These are phyloP conservation scores for Stephanocyclus meneghinianus DNA, from an alignment of 352 stramenopile species.

Conservation along the genomic window DNA sequence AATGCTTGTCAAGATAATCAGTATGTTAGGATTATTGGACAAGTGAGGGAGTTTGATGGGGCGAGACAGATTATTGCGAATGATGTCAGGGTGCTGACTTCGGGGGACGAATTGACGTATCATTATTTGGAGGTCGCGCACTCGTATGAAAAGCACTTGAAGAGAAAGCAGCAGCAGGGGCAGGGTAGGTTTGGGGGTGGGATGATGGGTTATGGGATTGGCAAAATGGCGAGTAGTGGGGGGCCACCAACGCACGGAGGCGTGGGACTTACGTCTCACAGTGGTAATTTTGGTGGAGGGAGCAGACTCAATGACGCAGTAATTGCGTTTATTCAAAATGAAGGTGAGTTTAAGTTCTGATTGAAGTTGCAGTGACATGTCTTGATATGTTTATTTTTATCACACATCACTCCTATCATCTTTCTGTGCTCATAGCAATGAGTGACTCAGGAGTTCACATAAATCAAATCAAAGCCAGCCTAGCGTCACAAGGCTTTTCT, in stretches of 20 bases:
- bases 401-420: not conserved
- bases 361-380: not conserved
- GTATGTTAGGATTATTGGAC: slow-evolving; percentile 90
- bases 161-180: slow-evolving; percentile 12
- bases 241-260: slow-evolving; percentile 4
- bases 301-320: slow-evolving; percentile 24
- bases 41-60: slow-evolving; percentile 89
- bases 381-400: not conserved
- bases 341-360: slow-evolving; percentile 22
- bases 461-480: slow-evolving; percentile 7
- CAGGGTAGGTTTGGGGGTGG: slow-evolving; percentile 9
- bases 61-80: slow-evolving; percentile 88
- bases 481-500: slow-evolving; percentile 32
- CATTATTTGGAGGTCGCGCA: slow-evolving; percentile 94
- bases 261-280: not conserved
- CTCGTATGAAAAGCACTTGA: slow-evolving; percentile 84
- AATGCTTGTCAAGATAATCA: slow-evolving; percentile 75
- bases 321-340: slow-evolving; percentile 17
- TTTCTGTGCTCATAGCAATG: slow-evolving; percentile 15
- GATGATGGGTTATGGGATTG: slow-evolving; percentile 29
- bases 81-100: slow-evolving; percentile 84
- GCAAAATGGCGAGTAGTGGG: slow-evolving; percentile 35
- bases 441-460: slow-evolving; percentile 30
- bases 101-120: slow-evolving; percentile 91
- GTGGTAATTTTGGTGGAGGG: slow-evolving; percentile 12